Base-by-base conservation (phyloP, 805 yeast species). In the Phaffomyces antillensis region DNA sequence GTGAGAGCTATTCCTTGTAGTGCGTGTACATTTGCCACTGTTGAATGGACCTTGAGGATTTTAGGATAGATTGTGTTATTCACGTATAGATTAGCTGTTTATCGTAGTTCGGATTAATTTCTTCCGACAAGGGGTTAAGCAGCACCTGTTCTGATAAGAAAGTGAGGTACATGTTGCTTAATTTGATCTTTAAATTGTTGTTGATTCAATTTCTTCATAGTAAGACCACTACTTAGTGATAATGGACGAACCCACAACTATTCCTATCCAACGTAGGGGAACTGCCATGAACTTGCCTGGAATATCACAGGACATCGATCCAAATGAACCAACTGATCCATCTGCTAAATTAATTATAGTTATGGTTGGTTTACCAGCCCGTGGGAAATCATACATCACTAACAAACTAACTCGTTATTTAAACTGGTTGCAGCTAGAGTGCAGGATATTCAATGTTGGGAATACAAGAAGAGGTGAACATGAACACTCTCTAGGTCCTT, bases 301-400 rank as follows among this genome's bases (percentile, higher is more conserved):
- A 1, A 83, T 88, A 49, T 89, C 97, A 0, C 36, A 42, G 20
- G 38, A 44, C 24, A 18, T 32, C 17, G 33, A 26, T 17, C 5
- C 36, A 7, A 36, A 11, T 28, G 30, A 39, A 11, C 41, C 39
- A 6, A 16, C 26, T 9, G 47, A 44, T 28, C 43, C 47, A 4
- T 44, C 47, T 1, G 79, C 89, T 13, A 85, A 88, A 59, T 72
- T 91, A 43, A 95, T 91, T 15, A 87, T 91, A 47, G 95, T 93
- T 17, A 91, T 91, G 98, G 96, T 91, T 15, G 99, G 99, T 0
- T 63, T 84, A 13, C 98, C 98, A 0, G 97, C 97, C 0, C 72
- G 97, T 44, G 99, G 99, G 4, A 91, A 91, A 63, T 85, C 95
- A 2, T 93, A 90, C 61, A 80, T 91, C 50, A 88, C 97, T 42